phyloP scores from a whole-genome alignment of 495 filamentous ascomycete genomes.

The Penicillium paxilli region DNA sequence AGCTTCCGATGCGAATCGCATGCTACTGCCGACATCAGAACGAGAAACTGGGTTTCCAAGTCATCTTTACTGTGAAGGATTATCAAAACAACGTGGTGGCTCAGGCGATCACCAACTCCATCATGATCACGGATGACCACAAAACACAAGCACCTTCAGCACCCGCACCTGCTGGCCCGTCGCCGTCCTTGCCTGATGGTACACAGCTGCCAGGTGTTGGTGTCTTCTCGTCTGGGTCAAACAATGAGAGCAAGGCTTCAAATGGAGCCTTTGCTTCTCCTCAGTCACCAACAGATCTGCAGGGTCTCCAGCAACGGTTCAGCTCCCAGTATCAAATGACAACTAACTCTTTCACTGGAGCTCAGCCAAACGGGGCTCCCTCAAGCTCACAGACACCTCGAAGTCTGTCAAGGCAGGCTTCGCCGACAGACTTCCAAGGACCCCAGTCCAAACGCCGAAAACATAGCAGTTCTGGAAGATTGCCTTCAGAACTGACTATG shows the following conservation, averaged over 20 bases:
- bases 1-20: conserved; percentile 91
- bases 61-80: conserved; percentile 93
- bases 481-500: conserved; percentile 77
- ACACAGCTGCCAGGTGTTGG: conserved; percentile 44
- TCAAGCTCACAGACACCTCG: conserved; percentile 58
- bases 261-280: conserved; percentile 22
- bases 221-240: conserved; percentile 43
- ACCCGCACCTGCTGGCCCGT: conserved; percentile 34
- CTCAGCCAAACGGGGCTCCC: conserved; percentile 39
- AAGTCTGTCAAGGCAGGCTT: conserved; percentile 70
- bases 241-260: conserved; percentile 27
- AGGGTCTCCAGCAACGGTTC: conserved; percentile 51
- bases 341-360: conserved; percentile 35
- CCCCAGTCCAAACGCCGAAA: conserved; percentile 73
- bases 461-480: conserved; percentile 61
- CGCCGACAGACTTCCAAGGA: conserved; percentile 60
- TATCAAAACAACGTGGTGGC: conserved; percentile 69
- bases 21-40: conserved; percentile 95
- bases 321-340: conserved; percentile 44
- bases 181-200: conserved; percentile 41
- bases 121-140: conserved; percentile 97
- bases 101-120: conserved; percentile 80
- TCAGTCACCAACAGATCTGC: conserved; percentile 53
- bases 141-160: conserved; percentile 68
- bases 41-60: conserved; percentile 88